These are phyloP conservation scores for Porogramme epimiltina DNA, from an alignment of 1,284 basidiomycete species.

Conservation along the genomic window DNA sequence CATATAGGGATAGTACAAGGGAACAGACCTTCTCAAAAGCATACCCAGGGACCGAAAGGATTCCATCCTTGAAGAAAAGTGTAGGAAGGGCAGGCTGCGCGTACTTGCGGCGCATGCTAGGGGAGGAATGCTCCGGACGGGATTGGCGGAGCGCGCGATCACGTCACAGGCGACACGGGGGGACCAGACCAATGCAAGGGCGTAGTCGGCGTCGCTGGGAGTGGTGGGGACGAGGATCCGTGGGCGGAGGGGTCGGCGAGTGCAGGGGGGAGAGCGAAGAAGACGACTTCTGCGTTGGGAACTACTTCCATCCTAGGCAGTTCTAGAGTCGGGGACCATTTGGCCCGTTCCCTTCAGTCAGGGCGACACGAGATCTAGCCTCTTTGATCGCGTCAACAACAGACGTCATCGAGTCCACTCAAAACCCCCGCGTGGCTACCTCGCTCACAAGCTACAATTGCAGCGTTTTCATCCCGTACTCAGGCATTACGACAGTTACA, in stretches of 20 bases:
- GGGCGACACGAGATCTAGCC: not conserved
- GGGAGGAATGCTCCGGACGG: conserved; percentile 8
- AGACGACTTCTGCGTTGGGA: conserved; percentile 1
- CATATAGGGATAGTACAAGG: no score
- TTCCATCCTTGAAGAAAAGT: conserved; percentile 48
- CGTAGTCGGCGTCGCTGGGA: not conserved
- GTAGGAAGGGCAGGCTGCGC: conserved; percentile 39
- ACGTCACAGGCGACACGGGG: not conserved
- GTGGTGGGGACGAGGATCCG: not conserved
- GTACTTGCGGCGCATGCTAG: conserved; percentile 37
- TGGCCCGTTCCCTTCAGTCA: not conserved
- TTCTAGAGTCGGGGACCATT: not conserved
- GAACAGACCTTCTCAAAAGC: conserved; percentile 66
- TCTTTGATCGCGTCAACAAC: no score
- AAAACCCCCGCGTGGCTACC: no score
- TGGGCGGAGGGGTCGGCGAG: not conserved
- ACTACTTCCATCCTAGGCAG: conserved; percentile 6
- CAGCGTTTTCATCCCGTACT: no score
- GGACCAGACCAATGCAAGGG: no score
- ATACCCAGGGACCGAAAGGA: conserved; percentile 67
- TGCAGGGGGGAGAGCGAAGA: not conserved
- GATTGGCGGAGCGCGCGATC: not conserved
- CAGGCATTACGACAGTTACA: no score
- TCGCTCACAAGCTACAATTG: no score
- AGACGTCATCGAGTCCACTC: no score